phyloP scores from a whole-genome alignment of 768 basidiomycete species.

The button mushroom (Agaricus bisporus) region DNA sequence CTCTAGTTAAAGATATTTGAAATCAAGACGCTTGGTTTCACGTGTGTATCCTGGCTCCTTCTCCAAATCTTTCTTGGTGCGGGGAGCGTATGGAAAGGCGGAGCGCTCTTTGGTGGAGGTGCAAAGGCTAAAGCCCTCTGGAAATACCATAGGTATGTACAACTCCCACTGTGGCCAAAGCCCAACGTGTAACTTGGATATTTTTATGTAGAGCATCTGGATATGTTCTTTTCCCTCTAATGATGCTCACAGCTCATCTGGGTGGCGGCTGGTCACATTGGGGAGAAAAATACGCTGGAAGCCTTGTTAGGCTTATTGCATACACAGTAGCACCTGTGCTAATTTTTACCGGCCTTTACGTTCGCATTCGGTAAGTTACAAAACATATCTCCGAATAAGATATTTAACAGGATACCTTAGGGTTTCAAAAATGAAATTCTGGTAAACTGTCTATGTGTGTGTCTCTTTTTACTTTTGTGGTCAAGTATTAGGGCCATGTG shows the following conservation, averaged over 20 bases:
- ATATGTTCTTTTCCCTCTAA: conserved; percentile 56
- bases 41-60: conserved; percentile 54
- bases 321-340: conserved; percentile 52
- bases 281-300: conserved; percentile 32
- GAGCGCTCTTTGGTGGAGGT: conserved; percentile 65
- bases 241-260: conserved; percentile 59
- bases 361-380: conserved; percentile 43
- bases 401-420: conserved; percentile 24
- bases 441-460: not conserved
- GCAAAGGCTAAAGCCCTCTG: conserved; percentile 67
- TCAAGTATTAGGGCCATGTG: not conserved
- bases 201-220: conserved; percentile 54
- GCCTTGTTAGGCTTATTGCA: conserved; percentile 38
- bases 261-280: conserved; percentile 69
- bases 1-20: not conserved
- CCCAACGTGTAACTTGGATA: not conserved
- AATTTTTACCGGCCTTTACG: conserved; percentile 36
- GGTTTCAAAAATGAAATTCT: conserved; percentile 49
- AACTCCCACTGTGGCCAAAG: not conserved
- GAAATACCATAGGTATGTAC: conserved; percentile 72
- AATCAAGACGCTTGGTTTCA: conserved; percentile 55
- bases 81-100: conserved; percentile 73
- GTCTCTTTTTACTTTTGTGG: not conserved
- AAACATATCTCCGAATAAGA: not conserved
- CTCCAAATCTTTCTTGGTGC: conserved; percentile 59